Evolutionary conservation across 352 stramenopile species (phyloP), one percentile per base, ranked within the genome.

Genomic region (Globisporangium sylvaticum): DNA sequence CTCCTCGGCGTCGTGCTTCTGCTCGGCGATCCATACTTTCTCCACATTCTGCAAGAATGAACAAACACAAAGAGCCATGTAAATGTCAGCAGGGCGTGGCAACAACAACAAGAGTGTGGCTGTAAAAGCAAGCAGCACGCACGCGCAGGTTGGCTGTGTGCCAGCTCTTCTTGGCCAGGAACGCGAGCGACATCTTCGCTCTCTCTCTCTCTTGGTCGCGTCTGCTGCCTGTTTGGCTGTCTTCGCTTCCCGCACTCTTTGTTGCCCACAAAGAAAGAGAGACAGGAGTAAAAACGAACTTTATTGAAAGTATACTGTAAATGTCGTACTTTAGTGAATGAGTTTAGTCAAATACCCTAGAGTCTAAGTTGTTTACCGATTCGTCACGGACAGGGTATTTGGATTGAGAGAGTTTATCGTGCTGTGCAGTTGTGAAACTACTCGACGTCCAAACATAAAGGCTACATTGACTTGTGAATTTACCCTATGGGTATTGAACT

Each of bases 111-210:
- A 58, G 29, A 4, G 25, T 4, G 32, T 20, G 53, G 10, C 22
- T 2, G 22, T 58, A 24, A 4, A 58, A 3, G 42, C 54, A 34
- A 1, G 15, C 31, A 7, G 3, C 2, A 87, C 74, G 72, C 80
- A 95, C 88, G 42, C 81, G 88, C 32, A 98, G 76, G 66, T 98
- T 99, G 66, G 93, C 89, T 60, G 94, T 98, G 74, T 99, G 95
- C 95, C 95, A 99, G 87, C 92, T 98, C 88, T 98, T 99, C 90
- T 97, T 99, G 81, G 83, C 82, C 73, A 97, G 86, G 78, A 98
- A 99, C 72, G 83, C 91, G 72, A 97, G 89, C 70, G 84, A 97
- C 77, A 96, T 96, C 27, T 46, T 72, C 34, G 3, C 57, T 56
- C 18, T 20, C 31, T 32, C n/a, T 66, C 46, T 34, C 46, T 60